A percentile compares a stretch with the other conserved stretches of the same genome.
Conservation (phyloP, 139 green algal genomes). For the Yamagishiella unicocca region DNA sequence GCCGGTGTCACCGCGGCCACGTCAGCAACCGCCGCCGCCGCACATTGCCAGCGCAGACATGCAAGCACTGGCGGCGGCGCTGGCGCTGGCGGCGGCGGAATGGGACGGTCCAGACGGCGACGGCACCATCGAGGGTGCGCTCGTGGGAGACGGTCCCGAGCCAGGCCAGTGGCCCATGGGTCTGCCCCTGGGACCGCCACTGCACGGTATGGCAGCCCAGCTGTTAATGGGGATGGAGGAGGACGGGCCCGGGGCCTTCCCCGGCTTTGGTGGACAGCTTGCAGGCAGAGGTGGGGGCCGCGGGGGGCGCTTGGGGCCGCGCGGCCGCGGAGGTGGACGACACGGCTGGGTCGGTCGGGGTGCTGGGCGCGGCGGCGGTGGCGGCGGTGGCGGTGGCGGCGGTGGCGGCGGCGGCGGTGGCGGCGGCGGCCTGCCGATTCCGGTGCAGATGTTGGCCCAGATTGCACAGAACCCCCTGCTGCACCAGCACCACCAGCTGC, state of each 20-base stretch:
- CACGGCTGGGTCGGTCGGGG: too few relatives aligned
- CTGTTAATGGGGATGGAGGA: not conserved
- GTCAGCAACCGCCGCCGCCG: too few relatives aligned
- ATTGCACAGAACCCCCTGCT: not conserved
- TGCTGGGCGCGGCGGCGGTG: not conserved
- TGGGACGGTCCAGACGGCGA: not conserved
- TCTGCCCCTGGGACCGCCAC: too few relatives aligned
- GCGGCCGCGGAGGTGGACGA: not conserved
- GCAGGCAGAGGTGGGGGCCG: not conserved
- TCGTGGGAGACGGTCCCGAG: not conserved
- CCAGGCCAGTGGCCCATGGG: not conserved
- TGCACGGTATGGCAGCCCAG: not conserved
- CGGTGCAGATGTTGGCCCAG: not conserved
- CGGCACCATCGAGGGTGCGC: not conserved
- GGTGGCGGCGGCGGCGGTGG: not conserved
- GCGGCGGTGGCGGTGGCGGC: too few relatives aligned
- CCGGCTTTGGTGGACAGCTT: not conserved
- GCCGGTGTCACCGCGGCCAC: too few relatives aligned
- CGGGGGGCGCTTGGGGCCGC: not conserved
- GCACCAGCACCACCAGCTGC: not conserved
- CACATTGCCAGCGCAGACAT: not conserved
- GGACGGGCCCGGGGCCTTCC: not conserved
- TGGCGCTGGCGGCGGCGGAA: slow-evolving; percentile 19
- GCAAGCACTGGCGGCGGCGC: slow-evolving; percentile 11
- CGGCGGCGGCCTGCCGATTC: not conserved